Evolutionary conservation across 1,284 basidiomycete species (phyloP), one percentile per base, ranked within the genome.

Genomic region (Puccinia polysora): DNA sequence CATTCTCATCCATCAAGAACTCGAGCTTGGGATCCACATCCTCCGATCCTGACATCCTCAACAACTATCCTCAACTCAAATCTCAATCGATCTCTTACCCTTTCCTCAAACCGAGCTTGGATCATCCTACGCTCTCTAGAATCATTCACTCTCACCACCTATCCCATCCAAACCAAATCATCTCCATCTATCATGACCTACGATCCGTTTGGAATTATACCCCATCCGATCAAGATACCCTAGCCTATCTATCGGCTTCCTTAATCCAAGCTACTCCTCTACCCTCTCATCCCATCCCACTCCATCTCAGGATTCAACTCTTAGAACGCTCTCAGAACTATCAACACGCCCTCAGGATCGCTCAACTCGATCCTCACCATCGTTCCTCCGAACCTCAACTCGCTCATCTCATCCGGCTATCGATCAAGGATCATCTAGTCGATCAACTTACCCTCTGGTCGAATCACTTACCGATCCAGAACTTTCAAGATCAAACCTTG

Each of bases 191-290:
- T 25, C 18, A 40, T 3, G 65, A 68, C n/a, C 52, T 68, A 12
- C 23, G 40, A 43, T 20, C 12, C 8, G 40, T 68, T 38, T 56
- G 53, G 65, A 55, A 40, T 18, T 68, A 43, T 43, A 4, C 25
- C 15, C 52, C 52, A 6, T 56, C 18, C 52, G 50, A 43, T 8
- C 49, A 55, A 25, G 65, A 68, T 43, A 68, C 38, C 30, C 50
- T 30, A 25, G 47, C 20, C 36, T 67, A 55, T 34, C 7, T 68
- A n/a, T n/a, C 25, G 5, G 64, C 64, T 25, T 47, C 49, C 5
- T 12, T 38, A 1, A 50, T 32, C 28, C 4, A 53, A 18, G 32
- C 25, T 7, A 34, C 36, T 30, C 23, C 47, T 6, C 20, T 4
- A 38, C 30, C 20, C 15, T 10, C 20, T 10, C 40, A 45, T 10